Evolutionary conservation across 2,329 filamentous ascomycete genomes (phyloP), one percentile per base, ranked within the genome.

Genomic region (Alternaria arbusti): DNA sequence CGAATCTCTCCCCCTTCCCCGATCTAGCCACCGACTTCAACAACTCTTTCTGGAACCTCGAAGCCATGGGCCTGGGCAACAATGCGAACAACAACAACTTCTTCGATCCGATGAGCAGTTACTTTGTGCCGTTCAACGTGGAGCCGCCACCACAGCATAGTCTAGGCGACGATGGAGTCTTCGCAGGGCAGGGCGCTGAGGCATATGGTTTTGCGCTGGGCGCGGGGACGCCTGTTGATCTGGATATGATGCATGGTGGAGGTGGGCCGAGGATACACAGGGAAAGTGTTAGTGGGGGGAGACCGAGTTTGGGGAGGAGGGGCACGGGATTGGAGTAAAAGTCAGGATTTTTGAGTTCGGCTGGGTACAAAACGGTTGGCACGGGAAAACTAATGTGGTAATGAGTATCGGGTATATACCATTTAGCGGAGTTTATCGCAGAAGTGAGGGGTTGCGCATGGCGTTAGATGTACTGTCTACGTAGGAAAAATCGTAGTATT

Each of bases 111-210:
- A 82, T 80, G 49, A 90, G 90, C 56, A 92, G 91, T 6, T 98
- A 94, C 92, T 97, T 96, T 79, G 89, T 97, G 84, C 93, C 94
- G 1, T 97, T 97, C 80, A 96, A 97, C 76, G 89, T 97, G 80
- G 92, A 96, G 62, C 92, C 93, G 20, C 89, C 91, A 0, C 69
- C 69, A 9, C 59, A 62, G 20, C 54, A 62, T 4, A 47, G 17
- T n/a, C 57, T 78, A 20, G 80, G 77, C 2, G 80, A 82, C 6
- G 82, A 83, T 47, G 78, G 52, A 26, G 72, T 59, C 30, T 78
- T 71, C 69, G 74, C 69, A 20, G 63, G 58, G 0, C 65, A 60
- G 6, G 63, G 60, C 4, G 63, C 63, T 0, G 67, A 68, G 40
- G 63, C 65, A 0, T 69, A 69, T 47, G 59, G 67, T 0, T 67